phyloP scores from a whole-genome alignment of 371 early-diverging fungal genomes.

The Mortierella sp. region DNA sequence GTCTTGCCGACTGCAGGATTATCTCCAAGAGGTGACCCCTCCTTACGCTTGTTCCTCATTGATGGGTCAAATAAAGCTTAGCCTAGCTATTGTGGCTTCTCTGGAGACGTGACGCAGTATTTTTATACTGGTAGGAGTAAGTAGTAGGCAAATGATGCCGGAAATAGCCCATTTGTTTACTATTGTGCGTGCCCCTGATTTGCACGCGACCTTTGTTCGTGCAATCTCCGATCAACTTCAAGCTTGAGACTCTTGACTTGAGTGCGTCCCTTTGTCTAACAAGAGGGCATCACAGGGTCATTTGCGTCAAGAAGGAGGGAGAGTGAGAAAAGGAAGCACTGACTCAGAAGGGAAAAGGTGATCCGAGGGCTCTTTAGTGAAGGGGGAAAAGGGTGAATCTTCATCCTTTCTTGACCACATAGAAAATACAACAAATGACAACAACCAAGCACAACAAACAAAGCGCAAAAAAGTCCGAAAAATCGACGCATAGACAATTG shows the following conservation, averaged over 20 bases:
- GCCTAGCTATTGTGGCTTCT: no score
- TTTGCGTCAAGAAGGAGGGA: not conserved
- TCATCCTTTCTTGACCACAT: not conserved
- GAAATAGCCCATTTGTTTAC: conserved; percentile 1
- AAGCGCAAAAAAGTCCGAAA: not conserved
- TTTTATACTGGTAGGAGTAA: not conserved
- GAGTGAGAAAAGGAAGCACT: not conserved
- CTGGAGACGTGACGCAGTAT: no score
- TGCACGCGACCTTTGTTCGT: not conserved
- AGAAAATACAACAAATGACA: not conserved
- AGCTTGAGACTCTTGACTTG: not conserved
- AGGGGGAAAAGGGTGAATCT: not conserved
- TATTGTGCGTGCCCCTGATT: not conserved
- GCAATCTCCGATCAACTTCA: not conserved
- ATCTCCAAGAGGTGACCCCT: conserved; percentile 13
- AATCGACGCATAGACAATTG: not conserved
- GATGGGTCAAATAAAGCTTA: no score
- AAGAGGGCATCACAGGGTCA: not conserved
- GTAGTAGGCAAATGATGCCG: not conserved
- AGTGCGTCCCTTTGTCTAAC: not conserved
- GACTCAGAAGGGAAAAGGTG: not conserved
- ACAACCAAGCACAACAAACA: not conserved
- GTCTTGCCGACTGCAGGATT: conserved; percentile 37
- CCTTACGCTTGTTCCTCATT: no score
- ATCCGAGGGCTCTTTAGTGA: not conserved